Evolutionary conservation across 176 grass and related monocot species (phyloP).

Genomic region (Musa schizocarpa): DNA sequence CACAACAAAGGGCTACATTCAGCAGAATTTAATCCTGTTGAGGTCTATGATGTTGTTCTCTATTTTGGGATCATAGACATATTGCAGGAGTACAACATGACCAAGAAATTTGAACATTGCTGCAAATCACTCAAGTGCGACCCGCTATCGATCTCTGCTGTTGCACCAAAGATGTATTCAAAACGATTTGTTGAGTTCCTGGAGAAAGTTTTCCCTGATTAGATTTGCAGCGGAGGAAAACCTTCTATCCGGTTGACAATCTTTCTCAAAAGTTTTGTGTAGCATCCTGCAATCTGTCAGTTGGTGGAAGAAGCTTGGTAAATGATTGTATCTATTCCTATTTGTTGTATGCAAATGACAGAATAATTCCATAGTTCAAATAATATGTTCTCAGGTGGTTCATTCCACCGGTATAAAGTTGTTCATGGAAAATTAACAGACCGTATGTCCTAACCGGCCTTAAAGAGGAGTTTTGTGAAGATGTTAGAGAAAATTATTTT

Average conservation of each 20-base stretch:
- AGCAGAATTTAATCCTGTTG: conserved; percentile 31
- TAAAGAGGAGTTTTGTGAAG: neutral
- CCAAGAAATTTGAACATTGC: conserved; percentile 74
- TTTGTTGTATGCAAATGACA: neutral
- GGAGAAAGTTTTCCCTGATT: conserved; percentile 64
- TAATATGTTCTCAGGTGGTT: too few species aligned
- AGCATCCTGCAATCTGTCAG: neutral
- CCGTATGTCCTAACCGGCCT: neutral
- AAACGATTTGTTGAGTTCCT: conserved; percentile 75
- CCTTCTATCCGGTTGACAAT: neutral
- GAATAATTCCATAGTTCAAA: neutral
- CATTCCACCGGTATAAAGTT: too few species aligned
- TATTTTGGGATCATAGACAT: conserved; percentile 99
- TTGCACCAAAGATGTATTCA: conserved; percentile 62
- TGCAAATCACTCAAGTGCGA: conserved; percentile 86
- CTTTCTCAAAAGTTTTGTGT: neutral
- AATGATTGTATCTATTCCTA: neutral
- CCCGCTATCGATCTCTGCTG: conserved; percentile 66
- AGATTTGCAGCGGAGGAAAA: neutral
- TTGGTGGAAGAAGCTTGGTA: neutral
- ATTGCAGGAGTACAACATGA: conserved; percentile 73
- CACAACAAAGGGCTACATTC: conserved; percentile 27
- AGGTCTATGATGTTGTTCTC: conserved; percentile 78
- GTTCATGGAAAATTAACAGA: neutral
- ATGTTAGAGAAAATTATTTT: too few species aligned